Conservation (phyloP, 2,329 filamentous ascomycete genomes). For the Dactylonectria estremocensis region DNA sequence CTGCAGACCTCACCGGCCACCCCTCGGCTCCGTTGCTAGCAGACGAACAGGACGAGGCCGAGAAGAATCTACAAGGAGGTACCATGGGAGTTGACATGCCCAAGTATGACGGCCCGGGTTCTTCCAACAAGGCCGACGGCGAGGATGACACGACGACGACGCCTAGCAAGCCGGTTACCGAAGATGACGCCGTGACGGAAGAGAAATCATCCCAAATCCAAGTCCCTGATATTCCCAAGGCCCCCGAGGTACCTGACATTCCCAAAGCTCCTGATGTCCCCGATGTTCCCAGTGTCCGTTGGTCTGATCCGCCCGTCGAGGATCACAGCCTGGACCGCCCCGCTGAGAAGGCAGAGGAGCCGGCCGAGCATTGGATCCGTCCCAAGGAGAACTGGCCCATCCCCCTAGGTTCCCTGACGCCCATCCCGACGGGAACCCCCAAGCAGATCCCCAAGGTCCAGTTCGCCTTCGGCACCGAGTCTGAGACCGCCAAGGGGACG, state of each 20-base stretch:
- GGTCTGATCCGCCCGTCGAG: constrained; percentile 48
- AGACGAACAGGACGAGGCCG: constrained; percentile 27
- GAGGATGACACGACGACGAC: background rate
- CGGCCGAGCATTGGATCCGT: constrained; percentile 79
- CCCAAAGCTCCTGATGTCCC: constrained; percentile 14
- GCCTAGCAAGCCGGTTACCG: background rate
- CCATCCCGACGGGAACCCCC: constrained; percentile 80
- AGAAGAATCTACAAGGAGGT: constrained; percentile 21
- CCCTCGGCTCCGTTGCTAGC: constrained; percentile 20
- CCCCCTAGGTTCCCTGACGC: constrained; percentile 77
- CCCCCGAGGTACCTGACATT: too few relatives aligned
- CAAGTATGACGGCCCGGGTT: background rate
- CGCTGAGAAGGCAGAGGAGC: constrained; percentile 34
- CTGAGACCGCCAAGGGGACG: constrained; percentile 70
- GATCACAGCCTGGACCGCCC: constrained; percentile 37
- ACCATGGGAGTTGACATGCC: constrained; percentile 22
- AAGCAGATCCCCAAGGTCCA: constrained; percentile 84
- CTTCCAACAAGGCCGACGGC: constrained; percentile 8
- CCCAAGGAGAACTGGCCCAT: constrained; percentile 85
- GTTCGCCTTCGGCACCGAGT: constrained; percentile 78
- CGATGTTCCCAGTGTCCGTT: constrained; percentile 43
- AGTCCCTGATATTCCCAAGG: too few relatives aligned
- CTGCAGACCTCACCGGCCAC: constrained; percentile 38
- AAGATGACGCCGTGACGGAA: constrained; percentile 21
- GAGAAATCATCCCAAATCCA: too few relatives aligned